Percentiles rank a stretch among this genome's conserved stretches.
Conservation (phyloP, 768 basidiomycete species). For the Austroboletus eburneus region DNA sequence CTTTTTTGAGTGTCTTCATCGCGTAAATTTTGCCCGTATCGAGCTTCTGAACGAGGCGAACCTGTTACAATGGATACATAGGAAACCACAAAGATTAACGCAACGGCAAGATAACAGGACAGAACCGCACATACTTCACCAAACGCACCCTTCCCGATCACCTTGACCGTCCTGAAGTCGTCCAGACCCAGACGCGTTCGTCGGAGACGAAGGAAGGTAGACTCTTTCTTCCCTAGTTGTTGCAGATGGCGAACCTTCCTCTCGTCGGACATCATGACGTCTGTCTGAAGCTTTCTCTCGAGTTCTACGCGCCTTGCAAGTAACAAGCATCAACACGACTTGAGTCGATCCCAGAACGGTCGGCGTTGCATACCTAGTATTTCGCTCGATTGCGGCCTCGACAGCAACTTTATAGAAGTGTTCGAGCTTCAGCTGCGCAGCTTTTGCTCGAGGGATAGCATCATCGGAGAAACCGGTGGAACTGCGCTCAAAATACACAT, state of each 20-base stretch:
- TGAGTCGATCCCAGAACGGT: too few relatives aligned
- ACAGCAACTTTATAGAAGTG: slow-evolving; percentile 98
- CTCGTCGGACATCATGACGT: slow-evolving; percentile 65
- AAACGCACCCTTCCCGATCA: slow-evolving; percentile 98
- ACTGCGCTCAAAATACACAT: slow-evolving; percentile 94
- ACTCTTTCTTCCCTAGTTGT: slow-evolving; percentile 82
- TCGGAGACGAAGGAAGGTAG: slow-evolving; percentile 84
- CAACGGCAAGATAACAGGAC: background rate
- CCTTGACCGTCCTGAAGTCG: slow-evolving; percentile 95
- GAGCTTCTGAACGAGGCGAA: slow-evolving; percentile 92
- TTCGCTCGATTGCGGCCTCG: slow-evolving; percentile 92
- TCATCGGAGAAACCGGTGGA: slow-evolving; percentile 79
- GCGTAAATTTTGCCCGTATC: slow-evolving; percentile 99
- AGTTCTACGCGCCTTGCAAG: slow-evolving; percentile 74
- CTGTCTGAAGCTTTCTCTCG: slow-evolving; percentile 79
- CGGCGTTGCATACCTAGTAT: slow-evolving; percentile 78
- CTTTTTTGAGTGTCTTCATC: slow-evolving; percentile 98
- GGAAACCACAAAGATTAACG: too few relatives aligned
- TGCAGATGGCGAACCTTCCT: slow-evolving; percentile 86
- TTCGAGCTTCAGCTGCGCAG: slow-evolving; percentile 96
- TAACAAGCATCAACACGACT: background rate
- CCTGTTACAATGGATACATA: slow-evolving; percentile 43
- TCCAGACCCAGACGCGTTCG: slow-evolving; percentile 89
- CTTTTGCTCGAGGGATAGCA: slow-evolving; percentile 86
- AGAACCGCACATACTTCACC: slow-evolving; percentile 66